Conservation (phyloP, 768 basidiomycete genomes). For the Leccinum boreale region DNA sequence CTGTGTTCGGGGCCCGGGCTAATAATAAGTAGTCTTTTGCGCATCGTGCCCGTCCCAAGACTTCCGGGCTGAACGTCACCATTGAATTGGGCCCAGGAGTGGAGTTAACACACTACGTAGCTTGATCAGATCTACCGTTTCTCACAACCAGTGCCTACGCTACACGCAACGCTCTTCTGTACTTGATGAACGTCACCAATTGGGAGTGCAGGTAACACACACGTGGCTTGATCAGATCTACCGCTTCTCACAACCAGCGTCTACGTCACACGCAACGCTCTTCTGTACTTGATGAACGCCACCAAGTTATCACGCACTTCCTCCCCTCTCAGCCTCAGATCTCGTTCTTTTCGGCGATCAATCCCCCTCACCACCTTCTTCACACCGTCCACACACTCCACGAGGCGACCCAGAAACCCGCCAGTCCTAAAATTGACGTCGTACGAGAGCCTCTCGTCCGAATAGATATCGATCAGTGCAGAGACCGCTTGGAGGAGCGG, state of each 20-base stretch:
- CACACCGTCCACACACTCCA: constrained; percentile 57
- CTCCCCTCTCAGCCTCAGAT: constrained; percentile 66
- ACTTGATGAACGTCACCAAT: constrained; percentile 69
- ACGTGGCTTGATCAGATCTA: neutral
- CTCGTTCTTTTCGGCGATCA: constrained; percentile 62
- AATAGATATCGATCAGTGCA: constrained; percentile 89
- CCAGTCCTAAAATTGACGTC: constrained; percentile 78
- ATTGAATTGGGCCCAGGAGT: neutral
- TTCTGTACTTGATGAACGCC: constrained; percentile 74
- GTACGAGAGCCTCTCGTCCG: constrained; percentile 78
- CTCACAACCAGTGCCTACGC: neutral
- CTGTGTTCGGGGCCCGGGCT: too few species aligned
- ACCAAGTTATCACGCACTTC: constrained; percentile 73
- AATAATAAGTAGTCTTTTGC: neutral
- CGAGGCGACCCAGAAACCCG: constrained; percentile 51
- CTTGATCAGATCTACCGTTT: neutral
- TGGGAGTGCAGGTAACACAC: too few species aligned
- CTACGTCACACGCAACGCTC: constrained; percentile 36
- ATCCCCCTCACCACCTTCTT: constrained; percentile 61
- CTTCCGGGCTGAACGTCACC: neutral
- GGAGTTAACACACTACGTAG: too few species aligned
- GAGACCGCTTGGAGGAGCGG: constrained; percentile 75
- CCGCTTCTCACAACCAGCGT: neutral
- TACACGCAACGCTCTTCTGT: constrained; percentile 50
- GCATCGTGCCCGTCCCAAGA: neutral